Evolutionary conservation across 192 early-diverging fungal genomes (phyloP).

Genomic region (Rhizoclosmatium sp.): DNA sequence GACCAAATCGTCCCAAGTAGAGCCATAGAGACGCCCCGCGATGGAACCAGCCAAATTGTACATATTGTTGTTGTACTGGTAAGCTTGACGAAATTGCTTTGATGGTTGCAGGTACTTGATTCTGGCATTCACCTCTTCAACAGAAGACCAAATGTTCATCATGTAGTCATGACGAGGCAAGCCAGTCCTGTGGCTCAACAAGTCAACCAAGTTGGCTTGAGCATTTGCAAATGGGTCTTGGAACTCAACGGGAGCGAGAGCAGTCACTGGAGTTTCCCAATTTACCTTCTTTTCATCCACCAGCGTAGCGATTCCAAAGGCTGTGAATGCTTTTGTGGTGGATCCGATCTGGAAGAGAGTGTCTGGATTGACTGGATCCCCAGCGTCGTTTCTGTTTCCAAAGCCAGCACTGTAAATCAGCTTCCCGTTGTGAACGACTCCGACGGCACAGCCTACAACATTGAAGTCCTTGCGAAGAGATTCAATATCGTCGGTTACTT

Average conservation of each 20-base stretch:
- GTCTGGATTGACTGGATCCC: constrained; percentile 24
- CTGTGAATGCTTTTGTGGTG: constrained; percentile 35
- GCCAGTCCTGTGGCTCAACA: constrained; percentile 18
- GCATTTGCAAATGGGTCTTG: constrained; percentile 4
- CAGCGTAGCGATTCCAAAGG: constrained; percentile 9
- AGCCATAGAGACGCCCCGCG: neutral
- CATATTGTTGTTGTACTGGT: constrained; percentile 36
- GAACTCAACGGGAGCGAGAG: constrained; percentile 8
- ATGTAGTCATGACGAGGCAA: constrained; percentile 1
- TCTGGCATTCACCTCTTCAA: neutral
- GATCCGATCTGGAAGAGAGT: constrained; percentile 40
- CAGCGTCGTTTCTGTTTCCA: constrained; percentile 26
- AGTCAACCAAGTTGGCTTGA: constrained; percentile 15
- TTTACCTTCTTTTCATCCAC: constrained; percentile 7
- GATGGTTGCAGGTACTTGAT: neutral
- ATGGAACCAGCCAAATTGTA: constrained; percentile 26
- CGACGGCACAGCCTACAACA: constrained; percentile 20
- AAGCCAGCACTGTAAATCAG: constrained; percentile 15
- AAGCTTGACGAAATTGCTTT: constrained; percentile 26
- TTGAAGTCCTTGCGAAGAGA: constrained; percentile 10
- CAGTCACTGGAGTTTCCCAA: neutral
- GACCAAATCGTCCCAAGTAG: constrained; percentile 16
- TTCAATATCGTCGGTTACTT: neutral
- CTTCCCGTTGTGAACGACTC: constrained; percentile 14
- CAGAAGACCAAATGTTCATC: neutral